phyloP scores from a whole-genome alignment of 306 rosid species.

The Astragalus glycyphyllos region DNA sequence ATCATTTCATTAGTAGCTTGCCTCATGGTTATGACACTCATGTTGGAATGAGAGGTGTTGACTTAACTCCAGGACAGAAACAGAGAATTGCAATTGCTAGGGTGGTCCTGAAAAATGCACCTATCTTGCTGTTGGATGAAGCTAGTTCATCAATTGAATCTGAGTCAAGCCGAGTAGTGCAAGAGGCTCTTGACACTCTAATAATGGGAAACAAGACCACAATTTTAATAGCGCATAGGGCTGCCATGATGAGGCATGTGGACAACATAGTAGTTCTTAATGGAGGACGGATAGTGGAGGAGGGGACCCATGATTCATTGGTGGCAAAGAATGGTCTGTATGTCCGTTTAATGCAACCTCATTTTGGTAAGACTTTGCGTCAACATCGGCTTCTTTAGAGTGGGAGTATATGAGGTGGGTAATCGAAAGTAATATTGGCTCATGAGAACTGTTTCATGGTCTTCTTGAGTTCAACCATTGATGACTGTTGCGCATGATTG shows the following conservation, averaged over 20 bases:
- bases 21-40: conserved; percentile 99
- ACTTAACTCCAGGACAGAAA: conserved; percentile 97
- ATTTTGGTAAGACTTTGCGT: conserved; percentile 93
- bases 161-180: conserved; percentile 98
- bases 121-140: conserved; percentile 93
- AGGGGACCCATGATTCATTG: conserved; percentile 83
- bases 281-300: conserved; percentile 98
- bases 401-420: conserved; percentile 36
- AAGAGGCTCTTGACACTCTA: conserved; percentile 97
- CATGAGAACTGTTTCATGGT: conserved; percentile 50
- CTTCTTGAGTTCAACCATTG: conserved; percentile 50
- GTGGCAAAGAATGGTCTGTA: conserved; percentile 88
- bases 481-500: conserved; percentile 46
- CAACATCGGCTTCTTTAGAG: conserved; percentile 83
- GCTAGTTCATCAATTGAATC: conserved; percentile 98
- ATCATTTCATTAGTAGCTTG: conserved; percentile 97
- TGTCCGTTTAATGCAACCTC: conserved; percentile 97
- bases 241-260: conserved; percentile 99
- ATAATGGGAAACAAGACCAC: conserved; percentile 99
- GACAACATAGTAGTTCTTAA: conserved; percentile 98
- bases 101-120: conserved; percentile 93
- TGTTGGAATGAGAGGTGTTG: conserved; percentile 99
- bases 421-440: conserved; percentile 47
- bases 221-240: conserved; percentile 96
- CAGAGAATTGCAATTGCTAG: conserved; percentile 99